Evolutionary conservation across 2,329 filamentous ascomycete species (phyloP).

Genomic region (Acrocalymma vagum): DNA sequence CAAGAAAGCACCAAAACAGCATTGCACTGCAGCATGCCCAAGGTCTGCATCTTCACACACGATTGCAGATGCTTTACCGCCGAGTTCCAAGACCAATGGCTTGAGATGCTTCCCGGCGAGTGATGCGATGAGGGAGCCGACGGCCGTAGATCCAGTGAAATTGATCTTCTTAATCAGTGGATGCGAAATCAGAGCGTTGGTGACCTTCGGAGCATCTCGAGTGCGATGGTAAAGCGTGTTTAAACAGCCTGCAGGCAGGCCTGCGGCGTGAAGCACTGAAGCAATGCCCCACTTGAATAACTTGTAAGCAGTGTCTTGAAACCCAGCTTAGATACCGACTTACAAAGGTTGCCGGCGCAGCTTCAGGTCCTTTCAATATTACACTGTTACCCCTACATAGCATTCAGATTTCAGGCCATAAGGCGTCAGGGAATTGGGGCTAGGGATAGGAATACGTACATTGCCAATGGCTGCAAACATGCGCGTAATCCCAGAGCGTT

Average conservation of each 20-base stretch:
- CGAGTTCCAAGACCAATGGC: slow-evolving; percentile 74
- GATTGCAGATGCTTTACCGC: slow-evolving; percentile 80
- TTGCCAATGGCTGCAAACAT: no score
- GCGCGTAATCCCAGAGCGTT: no score
- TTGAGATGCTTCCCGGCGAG: slow-evolving; percentile 40
- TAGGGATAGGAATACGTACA: slow-evolving; percentile 1
- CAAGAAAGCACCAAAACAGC: slow-evolving; percentile 1
- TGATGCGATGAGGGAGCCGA: slow-evolving; percentile 8
- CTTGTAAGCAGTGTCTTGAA: no score
- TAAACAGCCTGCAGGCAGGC: slow-evolving; percentile 75
- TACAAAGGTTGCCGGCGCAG: slow-evolving; percentile 12
- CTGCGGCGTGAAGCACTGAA: slow-evolving; percentile 60
- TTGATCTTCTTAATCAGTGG: slow-evolving; percentile 71
- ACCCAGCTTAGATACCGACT: no score
- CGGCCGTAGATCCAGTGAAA: slow-evolving; percentile 70
- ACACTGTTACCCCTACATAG: slow-evolving; percentile 23
- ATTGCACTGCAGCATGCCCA: slow-evolving; percentile 2
- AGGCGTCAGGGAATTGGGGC: neutral
- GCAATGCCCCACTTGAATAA: slow-evolving; percentile 15
- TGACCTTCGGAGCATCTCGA: slow-evolving; percentile 68
- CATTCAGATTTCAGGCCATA: neutral
- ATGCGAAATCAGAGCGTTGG: slow-evolving; percentile 72
- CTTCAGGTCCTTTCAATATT: slow-evolving; percentile 30
- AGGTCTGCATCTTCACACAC: slow-evolving; percentile 76
- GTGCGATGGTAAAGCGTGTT: slow-evolving; percentile 73